Conservation (phyloP, 345 rosid species). For the Lumnitzera racemosa region DNA sequence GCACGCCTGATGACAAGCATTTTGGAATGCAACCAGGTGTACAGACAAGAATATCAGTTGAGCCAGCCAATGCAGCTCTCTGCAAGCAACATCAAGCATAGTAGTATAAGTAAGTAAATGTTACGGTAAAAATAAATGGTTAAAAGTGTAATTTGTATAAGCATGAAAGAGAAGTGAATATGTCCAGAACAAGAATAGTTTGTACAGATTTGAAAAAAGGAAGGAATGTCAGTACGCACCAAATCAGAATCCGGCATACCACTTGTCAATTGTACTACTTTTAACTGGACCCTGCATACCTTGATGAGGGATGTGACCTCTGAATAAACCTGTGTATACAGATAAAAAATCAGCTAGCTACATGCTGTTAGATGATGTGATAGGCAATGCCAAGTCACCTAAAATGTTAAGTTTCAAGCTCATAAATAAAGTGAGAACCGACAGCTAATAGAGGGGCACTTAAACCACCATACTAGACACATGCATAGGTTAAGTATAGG, state of each 20-base stretch:
- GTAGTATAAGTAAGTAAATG: background rate
- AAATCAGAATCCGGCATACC: slow-evolving; percentile 65
- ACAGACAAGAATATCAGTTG: slow-evolving; percentile 66
- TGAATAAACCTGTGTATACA: slow-evolving; percentile 41
- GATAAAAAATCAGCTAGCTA: background rate
- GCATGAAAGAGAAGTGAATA: too few relatives aligned
- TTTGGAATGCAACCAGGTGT: slow-evolving; percentile 85
- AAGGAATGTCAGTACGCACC: slow-evolving; percentile 30
- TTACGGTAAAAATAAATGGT: background rate
- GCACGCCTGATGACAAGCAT: slow-evolving; percentile 62
- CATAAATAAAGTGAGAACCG: too few relatives aligned
- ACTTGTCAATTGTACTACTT: slow-evolving; percentile 62
- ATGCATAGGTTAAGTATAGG: too few relatives aligned
- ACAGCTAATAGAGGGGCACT: too few relatives aligned
- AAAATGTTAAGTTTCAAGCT: background rate
- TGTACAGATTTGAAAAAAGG: too few relatives aligned
- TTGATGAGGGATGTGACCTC: slow-evolving; percentile 63
- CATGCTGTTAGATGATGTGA: background rate
- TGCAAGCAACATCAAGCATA: slow-evolving; percentile 19
- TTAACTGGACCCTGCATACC: slow-evolving; percentile 68
- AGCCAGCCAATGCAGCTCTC: slow-evolving; percentile 66
- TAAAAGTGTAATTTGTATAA: too few relatives aligned
- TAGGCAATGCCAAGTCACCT: background rate
- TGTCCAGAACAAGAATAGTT: background rate
- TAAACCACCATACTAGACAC: too few relatives aligned